phyloP scores from a whole-genome alignment of 352 stramenopile genomes.

The Salisapilia sapeloensis region DNA sequence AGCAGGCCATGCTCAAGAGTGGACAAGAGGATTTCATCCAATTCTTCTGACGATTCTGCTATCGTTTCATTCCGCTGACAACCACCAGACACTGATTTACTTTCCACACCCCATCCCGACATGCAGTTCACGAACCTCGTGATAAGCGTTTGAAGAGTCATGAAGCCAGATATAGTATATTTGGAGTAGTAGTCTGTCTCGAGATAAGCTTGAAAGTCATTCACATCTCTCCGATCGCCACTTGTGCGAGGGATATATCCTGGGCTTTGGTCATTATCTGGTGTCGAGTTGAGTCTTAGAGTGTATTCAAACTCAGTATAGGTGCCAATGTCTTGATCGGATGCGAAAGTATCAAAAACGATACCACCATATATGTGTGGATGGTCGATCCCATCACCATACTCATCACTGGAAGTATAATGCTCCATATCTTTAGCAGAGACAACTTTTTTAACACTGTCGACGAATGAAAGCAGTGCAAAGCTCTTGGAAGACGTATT shows the following conservation, averaged over 20 bases:
- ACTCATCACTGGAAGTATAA: conserved; percentile 18
- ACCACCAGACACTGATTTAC: too few relatives aligned
- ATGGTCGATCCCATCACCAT: conserved; percentile 6
- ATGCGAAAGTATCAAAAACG: conserved; percentile 18
- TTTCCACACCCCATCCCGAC: conserved; percentile 31
- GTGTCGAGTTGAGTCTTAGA: conserved; percentile 20
- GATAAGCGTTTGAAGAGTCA: conserved; percentile 44
- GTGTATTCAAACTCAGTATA: conserved; percentile 16
- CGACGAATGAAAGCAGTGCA: conserved; percentile 17
- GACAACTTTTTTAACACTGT: conserved; percentile 14
- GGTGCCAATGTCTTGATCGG: conserved; percentile 5
- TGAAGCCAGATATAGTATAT: conserved; percentile 31
- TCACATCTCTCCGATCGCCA: conserved; percentile 11
- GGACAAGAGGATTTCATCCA: too few relatives aligned
- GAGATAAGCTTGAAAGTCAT: conserved; percentile 17
- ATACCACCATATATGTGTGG: conserved; percentile 21
- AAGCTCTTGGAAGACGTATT: conserved; percentile 3
- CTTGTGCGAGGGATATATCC: conserved; percentile 13
- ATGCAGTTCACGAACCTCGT: conserved; percentile 40
- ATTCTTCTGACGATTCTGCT: too few relatives aligned
- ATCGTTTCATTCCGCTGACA: too few relatives aligned
- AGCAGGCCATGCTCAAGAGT: too few relatives aligned
- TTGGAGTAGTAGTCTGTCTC: conserved; percentile 15
- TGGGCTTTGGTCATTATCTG: conserved; percentile 5
- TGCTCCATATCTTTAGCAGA: conserved; percentile 8